Evolutionary conservation across 495 filamentous ascomycete genomes (phyloP), one percentile per base, ranked within the genome.

Genomic region (Neurospora sp.): DNA sequence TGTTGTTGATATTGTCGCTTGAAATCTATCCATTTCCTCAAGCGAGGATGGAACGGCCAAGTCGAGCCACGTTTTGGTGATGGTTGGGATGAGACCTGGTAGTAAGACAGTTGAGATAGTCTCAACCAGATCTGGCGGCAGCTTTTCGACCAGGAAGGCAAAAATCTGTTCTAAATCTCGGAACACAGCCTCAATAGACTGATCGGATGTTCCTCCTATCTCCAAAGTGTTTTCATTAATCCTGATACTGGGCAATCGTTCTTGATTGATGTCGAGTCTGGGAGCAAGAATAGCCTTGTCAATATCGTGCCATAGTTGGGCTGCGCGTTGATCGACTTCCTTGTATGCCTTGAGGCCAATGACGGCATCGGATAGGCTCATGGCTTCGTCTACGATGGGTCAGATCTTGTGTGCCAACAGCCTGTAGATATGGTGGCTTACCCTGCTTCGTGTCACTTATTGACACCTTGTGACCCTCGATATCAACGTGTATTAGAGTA

Each of bases 11-110:
- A 96, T 84, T 2, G 89, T 85, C 1, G 83, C 81, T 75, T 94
- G 88, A 77, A 97, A 97, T 10, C 83, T 82, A 7, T 85, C 81
- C 76, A 98, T 87, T 16, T 89, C 90, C 35, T 85, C 83, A 2
- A 97, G 82, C 3, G 90, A 89, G 3, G 90, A 81, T 4, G 96
- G 95, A 20, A 99, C 89, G 0, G 89, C 86, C 38, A 89, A 87
- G 27, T 92, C 88, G 20, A 99, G 85, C 90, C 93, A 96, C 4
- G 83, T 83, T 10, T 86, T 84, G 68, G 92, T 91, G 5, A 96
- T 84, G 12, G 87, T 89, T 1, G 87, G 84, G 7, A 89, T 85
- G 18, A 97, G 79, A 72, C 81, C 83, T 1, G 91, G 89, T 75
- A 96, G 87, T 71, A 97, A 86, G 6, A 85, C 84, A 11, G 86